Evolutionary conservation across 1,139 yeast species (phyloP), one percentile per base, ranked within the genome.

Genomic region (Geotrichum bryndzae): DNA sequence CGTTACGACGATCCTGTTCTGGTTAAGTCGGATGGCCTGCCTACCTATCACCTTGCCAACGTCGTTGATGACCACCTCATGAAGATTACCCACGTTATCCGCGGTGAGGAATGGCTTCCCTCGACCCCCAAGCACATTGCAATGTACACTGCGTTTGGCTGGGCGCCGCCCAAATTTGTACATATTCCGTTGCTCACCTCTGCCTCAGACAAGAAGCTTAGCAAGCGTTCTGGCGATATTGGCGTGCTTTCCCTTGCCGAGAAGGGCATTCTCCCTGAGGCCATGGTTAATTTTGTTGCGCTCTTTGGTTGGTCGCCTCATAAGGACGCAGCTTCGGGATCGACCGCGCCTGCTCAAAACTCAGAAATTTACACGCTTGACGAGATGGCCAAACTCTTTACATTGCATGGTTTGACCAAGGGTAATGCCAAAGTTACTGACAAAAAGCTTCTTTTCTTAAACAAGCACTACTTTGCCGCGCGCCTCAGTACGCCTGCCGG

Each of bases 21-120:
- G 51, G 76, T 94, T 72, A 94, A 95, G 72, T 88, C 96, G 8
- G 98, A 94, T 72, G 94, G 95, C 0, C 77, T 90, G 65, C 99
- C 99, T 22, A 94, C 99, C 0, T 94, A 94, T 69, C 99, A 94
- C 75, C 87, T 94, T 70, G 99, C 99, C 25, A 92, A 90, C 70
- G 97, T 94, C 1, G 84, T 94, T 1, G 99, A 94, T 71, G 99
- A 94, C 72, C 96, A 92, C 73, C 75, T 88, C 58, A 95, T 94
- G 99, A 75, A 83, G 57, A 88, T 94, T 53, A 89, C 97, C 0
- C 98, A 95, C 73, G 99, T 94, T 10, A 85, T 94, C 11, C 80
- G 99, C 66, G 99, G 99, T 48, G 99, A 94, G 71, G 98, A 94
- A 73, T 95, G 99, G 99, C 77, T 94, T 10, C 87, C 96, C 1